Conservation (phyloP, 1,284 basidiomycete species). For the Uromyces viciae-fabae region DNA sequence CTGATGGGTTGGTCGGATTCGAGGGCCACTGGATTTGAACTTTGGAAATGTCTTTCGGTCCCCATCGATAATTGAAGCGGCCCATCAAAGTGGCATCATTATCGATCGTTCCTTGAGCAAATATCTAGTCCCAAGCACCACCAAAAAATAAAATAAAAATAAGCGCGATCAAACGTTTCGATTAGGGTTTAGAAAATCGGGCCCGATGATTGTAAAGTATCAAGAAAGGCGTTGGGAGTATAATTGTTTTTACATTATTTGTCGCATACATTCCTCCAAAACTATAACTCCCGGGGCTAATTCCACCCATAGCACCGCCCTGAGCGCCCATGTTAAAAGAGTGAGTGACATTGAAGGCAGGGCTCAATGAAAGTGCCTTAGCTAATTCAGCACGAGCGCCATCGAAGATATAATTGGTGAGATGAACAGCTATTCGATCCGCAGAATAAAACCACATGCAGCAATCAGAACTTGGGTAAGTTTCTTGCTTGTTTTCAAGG, state of each 20-base stretch:
- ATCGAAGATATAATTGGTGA: conserved; percentile 95
- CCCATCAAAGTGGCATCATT: conserved; percentile 85
- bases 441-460: neutral
- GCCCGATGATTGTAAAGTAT: too few relatives aligned
- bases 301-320: conserved; percentile 54
- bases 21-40: conserved; percentile 71
- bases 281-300: conserved; percentile 74
- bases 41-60: conserved; percentile 74
- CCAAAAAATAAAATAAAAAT: conserved; percentile 33
- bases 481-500: neutral
- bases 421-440: conserved; percentile 67
- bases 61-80: conserved; percentile 87
- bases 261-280: conserved; percentile 92
- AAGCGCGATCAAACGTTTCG: neutral
- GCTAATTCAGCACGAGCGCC: conserved; percentile 92
- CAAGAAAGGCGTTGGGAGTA: neutral
- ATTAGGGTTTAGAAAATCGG: neutral
- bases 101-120: conserved; percentile 90
- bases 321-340: conserved; percentile 79
- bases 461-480: neutral
- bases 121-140: conserved; percentile 61
- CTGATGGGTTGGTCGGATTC: conserved; percentile 60
- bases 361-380: conserved; percentile 86
- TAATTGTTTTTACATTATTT: conserved; percentile 62
- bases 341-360: conserved; percentile 96